Base-by-base conservation (phyloP, 2,329 filamentous ascomycete species). In the Gaeumannomyces tritici region DNA sequence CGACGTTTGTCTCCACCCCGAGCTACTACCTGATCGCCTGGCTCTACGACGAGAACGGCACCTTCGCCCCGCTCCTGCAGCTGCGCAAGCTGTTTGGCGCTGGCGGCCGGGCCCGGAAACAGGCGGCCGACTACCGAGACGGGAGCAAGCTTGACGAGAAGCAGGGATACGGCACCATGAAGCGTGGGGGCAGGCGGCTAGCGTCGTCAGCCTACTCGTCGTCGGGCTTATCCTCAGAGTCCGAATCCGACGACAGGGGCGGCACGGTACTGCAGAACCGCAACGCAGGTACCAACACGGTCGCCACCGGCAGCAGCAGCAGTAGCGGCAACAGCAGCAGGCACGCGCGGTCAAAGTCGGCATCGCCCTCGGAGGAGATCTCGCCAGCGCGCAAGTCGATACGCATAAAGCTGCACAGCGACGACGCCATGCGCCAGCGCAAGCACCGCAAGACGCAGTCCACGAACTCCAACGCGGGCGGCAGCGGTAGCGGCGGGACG, bases 391-490 rank as follows among this genome's bases (percentile, higher is more conserved):
- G 90, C 69, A 84, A 91, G 63, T 96, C 92, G 2, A 96, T 96
- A 66, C 86, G 92, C 54, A 96, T 98, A 70, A 96, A 95, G 75
- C 80, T 96, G 18, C 87, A 93, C 73, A 90, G 88, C 65, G 90
- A 96, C 68, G 90, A 92, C 63, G 83, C 85, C 55, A 77, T 89
- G 63, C 82, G 87, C 66, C 87, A 90, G 72, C 85, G 89, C 63
- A 93, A 91, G 73, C 83, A 88, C 70, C 83, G 82, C 69, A 88
- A 85, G 73, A 79, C 80, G 27, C 80, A 83, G 70, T 80, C 81
- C 28, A 73, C 77, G 24, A 79, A 79, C 62, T 73, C 74, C 55
- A 75, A 72, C 55, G n/a, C 26, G 18, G 74, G 77, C 63, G 73
- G 70, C 55, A 76, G 31, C 31, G 31, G 31, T 11, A 70, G 71